These are phyloP conservation scores for Sarocladium oryzae DNA, from an alignment of 2,329 filamentous ascomycete species.

Conservation along the genomic window DNA sequence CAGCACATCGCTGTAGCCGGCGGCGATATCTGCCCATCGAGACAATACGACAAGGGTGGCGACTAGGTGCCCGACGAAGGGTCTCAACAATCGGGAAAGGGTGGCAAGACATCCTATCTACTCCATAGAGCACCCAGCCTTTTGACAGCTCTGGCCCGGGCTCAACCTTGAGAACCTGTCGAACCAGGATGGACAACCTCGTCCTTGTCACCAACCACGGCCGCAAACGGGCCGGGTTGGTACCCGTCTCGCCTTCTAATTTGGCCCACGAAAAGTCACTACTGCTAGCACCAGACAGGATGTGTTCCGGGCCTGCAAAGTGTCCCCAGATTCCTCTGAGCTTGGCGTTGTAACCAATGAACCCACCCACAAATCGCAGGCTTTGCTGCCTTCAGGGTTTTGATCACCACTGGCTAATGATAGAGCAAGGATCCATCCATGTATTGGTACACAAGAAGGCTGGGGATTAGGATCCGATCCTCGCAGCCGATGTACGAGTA, in stretches of 20 bases:
- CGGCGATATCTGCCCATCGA: background rate
- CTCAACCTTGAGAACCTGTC: background rate
- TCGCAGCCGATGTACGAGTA: too few species aligned
- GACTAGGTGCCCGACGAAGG: background rate
- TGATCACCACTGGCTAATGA: background rate
- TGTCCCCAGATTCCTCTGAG: conserved; percentile 2
- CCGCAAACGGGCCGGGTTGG: conserved; percentile 7
- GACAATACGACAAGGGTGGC: background rate
- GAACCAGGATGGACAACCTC: conserved; percentile 1
- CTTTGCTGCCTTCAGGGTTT: background rate
- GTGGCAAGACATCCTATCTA: background rate
- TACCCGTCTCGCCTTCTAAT: conserved; percentile 9
- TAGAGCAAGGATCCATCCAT: conserved; percentile 3
- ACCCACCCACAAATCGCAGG: background rate
- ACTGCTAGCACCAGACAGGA: conserved; percentile 5
- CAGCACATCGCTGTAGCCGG: background rate
- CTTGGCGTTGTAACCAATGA: background rate
- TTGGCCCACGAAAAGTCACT: conserved; percentile 2
- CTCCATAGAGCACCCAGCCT: background rate
- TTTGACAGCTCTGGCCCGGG: background rate
- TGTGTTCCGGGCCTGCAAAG: background rate
- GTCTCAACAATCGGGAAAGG: conserved; percentile 1
- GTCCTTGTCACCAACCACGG: conserved; percentile 5
- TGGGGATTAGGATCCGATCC: background rate
- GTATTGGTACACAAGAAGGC: background rate